Percentiles rank a stretch among this genome's conserved stretches.
These are phyloP conservation scores for Cotoneaster glaucophyllus DNA, from an alignment of 306 rosid species.

Conservation along the genomic window DNA sequence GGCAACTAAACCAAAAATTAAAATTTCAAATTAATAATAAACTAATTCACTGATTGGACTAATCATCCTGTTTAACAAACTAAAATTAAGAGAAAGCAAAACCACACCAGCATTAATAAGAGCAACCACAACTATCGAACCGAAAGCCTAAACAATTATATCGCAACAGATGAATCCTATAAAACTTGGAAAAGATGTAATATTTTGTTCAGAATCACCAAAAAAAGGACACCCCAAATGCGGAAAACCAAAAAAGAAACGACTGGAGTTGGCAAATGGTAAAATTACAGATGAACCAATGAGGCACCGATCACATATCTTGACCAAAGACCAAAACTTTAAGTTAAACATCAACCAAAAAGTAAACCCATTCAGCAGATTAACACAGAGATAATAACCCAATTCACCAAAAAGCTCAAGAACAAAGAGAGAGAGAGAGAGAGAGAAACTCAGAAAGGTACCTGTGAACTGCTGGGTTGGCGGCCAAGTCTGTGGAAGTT, in stretches of 20 bases:
- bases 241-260: background rate
- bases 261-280: background rate
- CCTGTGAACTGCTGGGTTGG: conserved; percentile 25
- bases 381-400: background rate
- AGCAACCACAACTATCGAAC: background rate
- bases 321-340: background rate
- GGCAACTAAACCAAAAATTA: background rate
- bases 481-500: background rate
- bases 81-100: background rate
- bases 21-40: background rate
- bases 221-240: background rate
- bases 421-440: background rate
- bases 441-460: background rate
- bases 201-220: background rate
- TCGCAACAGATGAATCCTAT: background rate
- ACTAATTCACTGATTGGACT: background rate
- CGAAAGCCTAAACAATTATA: background rate
- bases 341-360: background rate
- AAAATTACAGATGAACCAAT: background rate
- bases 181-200: background rate
- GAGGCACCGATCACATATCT: background rate
- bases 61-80: background rate
- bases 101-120: background rate
- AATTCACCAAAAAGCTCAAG: background rate
- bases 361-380: conserved; percentile 10